A percentile compares a stretch with the other conserved stretches of the same genome.
Conservation (phyloP, 768 basidiomycete genomes). For the Mycena epipterygia region DNA sequence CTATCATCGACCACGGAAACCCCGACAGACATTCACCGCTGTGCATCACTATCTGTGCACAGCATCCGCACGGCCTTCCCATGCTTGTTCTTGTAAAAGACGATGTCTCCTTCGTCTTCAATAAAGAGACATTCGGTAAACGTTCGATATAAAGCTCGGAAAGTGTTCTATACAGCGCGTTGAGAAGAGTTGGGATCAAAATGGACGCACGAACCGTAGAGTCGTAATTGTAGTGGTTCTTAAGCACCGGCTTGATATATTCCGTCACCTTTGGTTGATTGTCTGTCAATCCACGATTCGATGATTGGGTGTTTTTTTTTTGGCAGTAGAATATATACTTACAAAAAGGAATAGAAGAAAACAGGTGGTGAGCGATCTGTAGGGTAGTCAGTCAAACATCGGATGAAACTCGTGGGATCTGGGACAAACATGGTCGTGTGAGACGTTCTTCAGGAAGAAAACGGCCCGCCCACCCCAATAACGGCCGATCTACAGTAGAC, state of each 20-base stretch:
- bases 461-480: constrained; percentile 64
- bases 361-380: constrained; percentile 73
- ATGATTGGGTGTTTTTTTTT: no score
- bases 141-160: constrained; percentile 66
- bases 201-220: constrained; percentile 61
- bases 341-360: constrained; percentile 71
- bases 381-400: constrained; percentile 54
- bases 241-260: constrained; percentile 61
- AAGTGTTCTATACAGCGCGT: constrained; percentile 14
- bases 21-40: no score
- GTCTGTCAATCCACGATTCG: constrained; percentile 49
- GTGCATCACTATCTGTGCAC: no score
- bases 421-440: constrained; percentile 15
- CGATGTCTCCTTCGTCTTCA: constrained; percentile 65
- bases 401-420: no score
- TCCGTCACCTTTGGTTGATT: constrained; percentile 62
- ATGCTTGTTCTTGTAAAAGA: constrained; percentile 65
- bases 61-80: no score
- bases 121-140: constrained; percentile 72
- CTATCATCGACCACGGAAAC: no score
- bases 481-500: constrained; percentile 64
- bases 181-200: not conserved
- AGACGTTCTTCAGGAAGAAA: constrained; percentile 56
- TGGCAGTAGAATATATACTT: constrained; percentile 37
- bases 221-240: constrained; percentile 71